A percentile compares a stretch with the other conserved stretches of the same genome.
Conservation (phyloP, 2,329 filamentous ascomycete genomes). For the Aspergillus costaricaensis region DNA sequence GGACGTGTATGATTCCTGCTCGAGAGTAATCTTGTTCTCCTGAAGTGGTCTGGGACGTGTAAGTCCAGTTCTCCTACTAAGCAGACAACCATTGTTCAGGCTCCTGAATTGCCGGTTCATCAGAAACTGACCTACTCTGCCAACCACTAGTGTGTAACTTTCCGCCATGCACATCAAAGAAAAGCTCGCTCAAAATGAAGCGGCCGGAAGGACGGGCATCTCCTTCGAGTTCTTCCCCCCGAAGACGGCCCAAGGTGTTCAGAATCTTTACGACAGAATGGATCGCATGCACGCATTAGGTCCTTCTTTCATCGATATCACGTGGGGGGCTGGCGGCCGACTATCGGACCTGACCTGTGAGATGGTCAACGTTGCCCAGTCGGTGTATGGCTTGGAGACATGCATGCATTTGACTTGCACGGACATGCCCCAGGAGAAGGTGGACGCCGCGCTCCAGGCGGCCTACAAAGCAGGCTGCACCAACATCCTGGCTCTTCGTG, state of each 20-base stretch:
- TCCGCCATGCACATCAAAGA: constrained; percentile 89
- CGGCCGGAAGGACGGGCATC: constrained; percentile 80
- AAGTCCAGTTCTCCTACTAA: background rate
- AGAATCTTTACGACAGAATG: constrained; percentile 99
- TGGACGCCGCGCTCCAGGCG: constrained; percentile 81
- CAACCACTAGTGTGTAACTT: constrained; percentile 16
- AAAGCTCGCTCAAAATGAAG: constrained; percentile 81
- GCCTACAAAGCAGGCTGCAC: constrained; percentile 96
- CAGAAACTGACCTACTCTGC: constrained; percentile 7
- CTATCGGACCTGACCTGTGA: constrained; percentile 91
- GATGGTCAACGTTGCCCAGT: constrained; percentile 95
- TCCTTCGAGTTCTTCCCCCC: constrained; percentile 99
- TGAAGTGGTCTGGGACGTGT: background rate
- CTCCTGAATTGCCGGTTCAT: background rate
- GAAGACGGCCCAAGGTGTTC: constrained; percentile 85
- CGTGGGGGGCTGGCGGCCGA: constrained; percentile 93
- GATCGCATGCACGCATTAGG: constrained; percentile 96
- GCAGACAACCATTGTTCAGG: background rate
- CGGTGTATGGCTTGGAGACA: constrained; percentile 92
- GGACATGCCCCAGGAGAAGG: constrained; percentile 91
- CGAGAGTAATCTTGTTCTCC: background rate
- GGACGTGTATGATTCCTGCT: background rate
- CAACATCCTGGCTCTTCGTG: constrained; percentile 91
- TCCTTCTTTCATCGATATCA: constrained; percentile 96
- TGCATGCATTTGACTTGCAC: constrained; percentile 99